Base-by-base conservation (phyloP, 2,329 filamentous ascomycete species). In the Sporothrix dimorphospora region DNA sequence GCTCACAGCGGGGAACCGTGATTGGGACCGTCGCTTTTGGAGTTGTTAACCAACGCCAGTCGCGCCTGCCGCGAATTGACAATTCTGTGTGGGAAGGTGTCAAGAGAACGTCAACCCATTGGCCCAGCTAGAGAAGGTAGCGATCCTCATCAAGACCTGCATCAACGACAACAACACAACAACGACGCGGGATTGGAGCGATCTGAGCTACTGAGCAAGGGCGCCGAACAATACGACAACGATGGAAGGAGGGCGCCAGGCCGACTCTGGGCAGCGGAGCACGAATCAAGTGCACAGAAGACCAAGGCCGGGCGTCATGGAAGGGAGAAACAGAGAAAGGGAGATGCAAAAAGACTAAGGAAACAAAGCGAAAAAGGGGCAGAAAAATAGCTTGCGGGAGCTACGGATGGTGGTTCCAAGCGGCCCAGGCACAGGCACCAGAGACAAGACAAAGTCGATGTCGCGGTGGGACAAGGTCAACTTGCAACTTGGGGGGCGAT, bases 71-170 rank as follows among this genome's bases (percentile, higher is more conserved):
- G 61, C 21, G 34, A 45, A 24, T 53, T 21, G 21, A 8, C 59
- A 42, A 30, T 19, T 24, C 21, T 24, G 65, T 12, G 59, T 19
- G 30, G 30, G 16, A 42, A 40, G 27, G 47, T 69, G 30, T 24
- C 16, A 42, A 40, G 16, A 45, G 63, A 66, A 42, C 9, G 42
- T 42, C 21, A n/a, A n/a, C 34, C 9, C 34, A 61, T 40, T 63
- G 57, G 65, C 24, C 12, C 27, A 51, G 65, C 4, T n/a, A 40
- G 61, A 63, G 19, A 51, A 38, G n/a, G 19, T 45, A 67, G 65
- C 65, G 65, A 67, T 67, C 65, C 42, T 67, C 65, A 67, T 67
- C 63, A 21, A 51, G 65, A 67, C 65, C 6, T 34, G 65, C 65
- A 67, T 51, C 45, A n/a, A 45, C 45, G 38, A 14, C 19, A 67